phyloP scores from a whole-genome alignment of 1,284 basidiomycete genomes.

The Cutaneotrichosporon mucoides region DNA sequence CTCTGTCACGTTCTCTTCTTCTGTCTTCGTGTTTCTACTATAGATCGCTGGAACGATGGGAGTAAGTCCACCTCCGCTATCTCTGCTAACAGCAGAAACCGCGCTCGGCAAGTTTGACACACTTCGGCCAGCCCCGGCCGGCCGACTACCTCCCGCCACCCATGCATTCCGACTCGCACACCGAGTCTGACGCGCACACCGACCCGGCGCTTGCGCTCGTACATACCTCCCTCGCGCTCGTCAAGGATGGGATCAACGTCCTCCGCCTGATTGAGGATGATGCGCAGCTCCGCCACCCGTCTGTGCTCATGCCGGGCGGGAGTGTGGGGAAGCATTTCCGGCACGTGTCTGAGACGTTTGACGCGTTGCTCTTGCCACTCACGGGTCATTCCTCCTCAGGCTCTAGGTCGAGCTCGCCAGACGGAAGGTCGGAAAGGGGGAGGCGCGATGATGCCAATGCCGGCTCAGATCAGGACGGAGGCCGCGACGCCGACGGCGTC shows the following conservation, averaged over 20 bases:
- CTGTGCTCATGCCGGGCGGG: slow-evolving; percentile 40
- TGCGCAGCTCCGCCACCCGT: slow-evolving; percentile 29
- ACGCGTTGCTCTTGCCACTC: slow-evolving; percentile 31
- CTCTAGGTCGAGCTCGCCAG: no score
- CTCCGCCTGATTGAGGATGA: slow-evolving; percentile 28
- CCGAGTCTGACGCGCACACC: neutral
- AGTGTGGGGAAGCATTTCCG: slow-evolving; percentile 44
- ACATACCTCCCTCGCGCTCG: slow-evolving; percentile 24
- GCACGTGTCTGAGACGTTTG: slow-evolving; percentile 44
- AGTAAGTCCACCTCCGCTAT: neutral
- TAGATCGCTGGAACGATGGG: neutral
- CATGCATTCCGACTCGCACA: neutral
- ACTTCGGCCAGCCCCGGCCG: neutral
- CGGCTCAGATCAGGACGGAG: neutral
- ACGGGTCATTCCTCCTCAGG: no score
- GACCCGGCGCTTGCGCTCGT: neutral
- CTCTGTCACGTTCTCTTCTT: no score
- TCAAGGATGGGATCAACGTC: slow-evolving; percentile 37
- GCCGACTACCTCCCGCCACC: neutral
- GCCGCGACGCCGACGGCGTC: neutral
- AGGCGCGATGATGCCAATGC: neutral
- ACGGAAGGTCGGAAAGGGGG: no score
- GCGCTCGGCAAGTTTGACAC: neutral
- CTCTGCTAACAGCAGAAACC: neutral
- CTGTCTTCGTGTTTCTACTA: neutral